Evolutionary conservation across 208 protist genomes (phyloP), one percentile per base, ranked within the genome.

Genomic region (Acanthamoeba royreba): DNA sequence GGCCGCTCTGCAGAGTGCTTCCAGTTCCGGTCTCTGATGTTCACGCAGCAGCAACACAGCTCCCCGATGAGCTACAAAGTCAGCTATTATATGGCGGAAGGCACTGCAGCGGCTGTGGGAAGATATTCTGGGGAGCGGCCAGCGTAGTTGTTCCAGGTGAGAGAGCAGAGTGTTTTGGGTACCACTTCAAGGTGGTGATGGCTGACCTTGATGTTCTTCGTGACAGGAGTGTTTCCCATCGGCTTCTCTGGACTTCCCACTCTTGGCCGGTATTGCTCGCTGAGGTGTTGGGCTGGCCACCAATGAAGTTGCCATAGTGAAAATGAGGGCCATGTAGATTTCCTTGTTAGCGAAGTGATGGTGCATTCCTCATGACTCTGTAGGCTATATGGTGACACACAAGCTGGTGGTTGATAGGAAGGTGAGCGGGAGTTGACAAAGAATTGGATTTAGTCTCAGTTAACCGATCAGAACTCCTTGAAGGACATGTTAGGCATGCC

Each of bases 401-500:
- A n/a, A n/a, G n/a, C n/a, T n/a, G n/a, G n/a, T n/a, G n/a, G n/a
- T n/a, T n/a, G n/a, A n/a, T n/a, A n/a, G n/a, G n/a, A n/a, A n/a
- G n/a, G n/a, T n/a, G n/a, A n/a, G n/a, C n/a, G n/a, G n/a, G n/a
- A n/a, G n/a, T n/a, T n/a, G n/a, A n/a, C n/a, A n/a, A n/a, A n/a
- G n/a, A n/a, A n/a, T n/a, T n/a, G n/a, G n/a, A n/a, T n/a, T n/a
- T n/a, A n/a, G n/a, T n/a, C n/a, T n/a, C n/a, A n/a, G n/a, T n/a
- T n/a, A n/a, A n/a, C n/a, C n/a, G n/a, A n/a, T 58, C 49, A 22
- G 49, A n/a, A 22, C 49, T 58, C 13, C 15, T 83, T 83, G 72
- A 83, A 83, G 40, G 72, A 83, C 72, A 83, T 83, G 72, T 83
- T 83, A 43, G 72, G 72, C 72, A 83, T 83, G 2, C 72, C 72